Evolutionary conservation across 2,329 filamentous ascomycete genomes (phyloP).

Genomic region (Paracorniculantispora psalliotae): DNA sequence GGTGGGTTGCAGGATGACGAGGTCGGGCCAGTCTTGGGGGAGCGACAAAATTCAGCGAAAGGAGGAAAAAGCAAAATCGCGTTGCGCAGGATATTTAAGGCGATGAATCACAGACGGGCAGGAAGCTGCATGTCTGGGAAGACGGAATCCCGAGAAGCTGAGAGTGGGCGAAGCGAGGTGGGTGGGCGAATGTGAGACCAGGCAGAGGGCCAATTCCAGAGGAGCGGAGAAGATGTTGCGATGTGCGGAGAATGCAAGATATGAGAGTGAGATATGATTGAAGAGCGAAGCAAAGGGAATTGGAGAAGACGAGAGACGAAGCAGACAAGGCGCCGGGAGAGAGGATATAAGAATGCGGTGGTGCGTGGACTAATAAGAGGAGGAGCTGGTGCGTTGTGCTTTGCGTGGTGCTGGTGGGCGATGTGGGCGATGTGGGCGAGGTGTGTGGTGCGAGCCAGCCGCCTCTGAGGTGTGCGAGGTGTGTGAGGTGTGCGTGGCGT

Average conservation of each 20-base stretch:
- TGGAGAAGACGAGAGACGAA: not conserved
- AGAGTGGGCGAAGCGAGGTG: not conserved
- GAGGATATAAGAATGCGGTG: not conserved
- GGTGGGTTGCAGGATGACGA: not conserved
- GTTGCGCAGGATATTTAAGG: not conserved
- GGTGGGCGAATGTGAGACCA: not conserved
- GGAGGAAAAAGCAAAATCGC: not conserved
- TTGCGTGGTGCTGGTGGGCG: not conserved
- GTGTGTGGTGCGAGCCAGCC: constrained; percentile 2
- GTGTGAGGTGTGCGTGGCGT: not conserved
- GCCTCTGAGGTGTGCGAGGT: no score
- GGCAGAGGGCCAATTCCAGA: not conserved
- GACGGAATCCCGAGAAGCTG: not conserved
- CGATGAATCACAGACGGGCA: not conserved
- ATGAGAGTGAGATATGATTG: not conserved
- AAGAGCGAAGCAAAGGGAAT: not conserved
- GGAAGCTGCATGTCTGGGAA: constrained; percentile 1
- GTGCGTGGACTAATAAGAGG: not conserved
- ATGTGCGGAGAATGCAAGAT: not conserved
- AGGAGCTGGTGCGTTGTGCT: not conserved
- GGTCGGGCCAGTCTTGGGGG: not conserved
- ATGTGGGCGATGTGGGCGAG: not conserved
- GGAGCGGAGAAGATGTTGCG: not conserved
- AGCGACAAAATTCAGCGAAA: not conserved
- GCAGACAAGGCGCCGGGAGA: not conserved